Percentiles rank a stretch among this genome's conserved stretches.
Evolutionary conservation across 257 asterid genomes (phyloP).

Genomic region (Jaltomata sinuosa): DNA sequence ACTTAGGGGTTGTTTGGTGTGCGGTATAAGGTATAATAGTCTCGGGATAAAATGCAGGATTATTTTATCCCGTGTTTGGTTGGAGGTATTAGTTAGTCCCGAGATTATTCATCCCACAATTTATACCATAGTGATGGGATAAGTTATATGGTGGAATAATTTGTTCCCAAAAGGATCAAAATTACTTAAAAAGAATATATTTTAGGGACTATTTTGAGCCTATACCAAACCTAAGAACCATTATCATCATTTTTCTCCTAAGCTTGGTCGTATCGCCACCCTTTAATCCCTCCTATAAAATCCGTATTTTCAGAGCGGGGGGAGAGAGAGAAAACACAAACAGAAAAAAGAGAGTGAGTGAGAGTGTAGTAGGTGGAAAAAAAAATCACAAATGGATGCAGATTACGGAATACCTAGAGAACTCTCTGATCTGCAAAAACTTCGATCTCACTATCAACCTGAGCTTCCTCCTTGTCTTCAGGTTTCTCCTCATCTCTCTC

Average conservation of each 20-base stretch:
- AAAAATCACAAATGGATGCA: slow-evolving; percentile 46
- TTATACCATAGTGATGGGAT: too few species aligned
- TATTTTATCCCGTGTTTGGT: too few species aligned
- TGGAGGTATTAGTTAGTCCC: too few species aligned
- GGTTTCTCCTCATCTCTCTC: too few species aligned
- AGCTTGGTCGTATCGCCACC: neutral
- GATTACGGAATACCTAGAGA: slow-evolving; percentile 71
- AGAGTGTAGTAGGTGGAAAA: neutral
- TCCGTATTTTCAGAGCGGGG: neutral
- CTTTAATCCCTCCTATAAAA: neutral
- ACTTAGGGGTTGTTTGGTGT: too few species aligned
- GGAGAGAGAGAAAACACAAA: neutral
- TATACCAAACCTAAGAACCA: neutral
- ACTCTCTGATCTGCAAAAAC: slow-evolving; percentile 82
- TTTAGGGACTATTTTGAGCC: neutral
- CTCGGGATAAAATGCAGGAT: too few species aligned
- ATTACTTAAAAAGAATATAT: neutral
- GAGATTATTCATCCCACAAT: too few species aligned
- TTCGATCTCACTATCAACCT: slow-evolving; percentile 63
- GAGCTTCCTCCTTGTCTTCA: slow-evolving; percentile 93
- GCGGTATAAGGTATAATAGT: too few species aligned
- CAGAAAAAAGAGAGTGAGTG: neutral
- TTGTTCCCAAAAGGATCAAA: neutral
- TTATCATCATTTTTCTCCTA: neutral
- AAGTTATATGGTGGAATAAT: too few species aligned